These are phyloP conservation scores for Coniferiporia sulphurascens DNA, from an alignment of 1,284 basidiomycete species.

Conservation along the genomic window DNA sequence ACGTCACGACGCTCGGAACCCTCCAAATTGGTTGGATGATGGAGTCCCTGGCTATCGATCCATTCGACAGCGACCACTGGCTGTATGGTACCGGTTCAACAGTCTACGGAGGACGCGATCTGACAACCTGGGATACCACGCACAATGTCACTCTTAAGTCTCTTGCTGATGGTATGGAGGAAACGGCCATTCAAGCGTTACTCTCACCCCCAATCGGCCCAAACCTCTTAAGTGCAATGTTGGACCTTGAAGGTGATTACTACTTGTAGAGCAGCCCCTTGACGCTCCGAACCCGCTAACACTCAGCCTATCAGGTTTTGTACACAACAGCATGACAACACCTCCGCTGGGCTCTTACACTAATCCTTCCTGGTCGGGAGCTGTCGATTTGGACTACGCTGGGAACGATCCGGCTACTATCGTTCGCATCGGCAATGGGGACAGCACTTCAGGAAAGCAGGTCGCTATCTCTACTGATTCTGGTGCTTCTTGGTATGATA, in stretches of 20 bases:
- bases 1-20: slow-evolving; percentile 29
- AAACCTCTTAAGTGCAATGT: slow-evolving; percentile 30
- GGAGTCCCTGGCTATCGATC: slow-evolving; percentile 48
- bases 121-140: slow-evolving; percentile 47
- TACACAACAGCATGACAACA: slow-evolving; percentile 43
- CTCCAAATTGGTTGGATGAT: slow-evolving; percentile 36
- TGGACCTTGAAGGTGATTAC: not conserved
- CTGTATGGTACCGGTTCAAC: slow-evolving; percentile 57
- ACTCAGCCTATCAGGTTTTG: slow-evolving; percentile 36
- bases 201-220: slow-evolving; percentile 33
- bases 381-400: slow-evolving; percentile 53
- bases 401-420: slow-evolving; percentile 48
- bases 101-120: slow-evolving; percentile 53
- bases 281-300: not conserved
- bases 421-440: slow-evolving; percentile 48
- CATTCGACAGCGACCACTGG: slow-evolving; percentile 63
- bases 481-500: not conserved
- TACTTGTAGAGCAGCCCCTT: not conserved
- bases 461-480: slow-evolving; percentile 48
- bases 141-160: too few relatives aligned
- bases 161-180: slow-evolving; percentile 45
- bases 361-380: slow-evolving; percentile 48
- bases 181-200: slow-evolving; percentile 50
- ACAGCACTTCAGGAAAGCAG: slow-evolving; percentile 44
- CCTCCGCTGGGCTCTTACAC: slow-evolving; percentile 39